phyloP scores from a whole-genome alignment of 352 stramenopile species.

The Phytophthora hibernalis region DNA sequence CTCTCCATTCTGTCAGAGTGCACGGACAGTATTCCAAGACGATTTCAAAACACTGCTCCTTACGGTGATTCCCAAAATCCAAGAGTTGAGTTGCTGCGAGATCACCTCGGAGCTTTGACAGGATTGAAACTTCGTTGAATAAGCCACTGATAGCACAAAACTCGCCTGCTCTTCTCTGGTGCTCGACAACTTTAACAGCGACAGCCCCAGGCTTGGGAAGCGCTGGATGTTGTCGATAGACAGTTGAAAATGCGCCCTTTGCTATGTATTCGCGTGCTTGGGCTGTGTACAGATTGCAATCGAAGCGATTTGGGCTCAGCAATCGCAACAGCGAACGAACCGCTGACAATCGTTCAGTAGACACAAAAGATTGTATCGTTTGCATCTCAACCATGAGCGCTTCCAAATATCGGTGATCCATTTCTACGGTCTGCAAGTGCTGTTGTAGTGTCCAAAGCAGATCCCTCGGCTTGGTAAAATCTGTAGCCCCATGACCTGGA shows the following conservation, averaged over 20 bases:
- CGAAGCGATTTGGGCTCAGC: conserved; percentile 48
- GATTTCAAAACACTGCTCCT: conserved; percentile 56
- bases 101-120: conserved; percentile 58
- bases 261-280: conserved; percentile 45
- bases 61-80: conserved; percentile 60
- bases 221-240: conserved; percentile 42
- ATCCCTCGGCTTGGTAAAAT: conserved; percentile 18
- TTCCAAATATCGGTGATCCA: conserved; percentile 36
- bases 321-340: conserved; percentile 47
- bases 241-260: conserved; percentile 58
- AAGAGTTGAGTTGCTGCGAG: conserved; percentile 58
- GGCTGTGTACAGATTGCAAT: conserved; percentile 45
- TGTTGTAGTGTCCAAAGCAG: conserved; percentile 58
- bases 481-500: conserved; percentile 2
- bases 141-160: conserved; percentile 50
- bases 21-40: conserved; percentile 68
- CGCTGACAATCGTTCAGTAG: conserved; percentile 32
- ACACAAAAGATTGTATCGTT: conserved; percentile 35
- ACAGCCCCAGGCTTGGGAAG: conserved; percentile 29
- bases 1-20: conserved; percentile 53
- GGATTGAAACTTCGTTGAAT: conserved; percentile 63
- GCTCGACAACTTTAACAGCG: conserved; percentile 60
- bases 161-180: conserved; percentile 52
- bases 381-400: conserved; percentile 42
- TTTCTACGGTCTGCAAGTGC: conserved; percentile 30